These are phyloP conservation scores for Eucalyptus marginata DNA, from an alignment of 345 rosid species.

Conservation along the genomic window DNA sequence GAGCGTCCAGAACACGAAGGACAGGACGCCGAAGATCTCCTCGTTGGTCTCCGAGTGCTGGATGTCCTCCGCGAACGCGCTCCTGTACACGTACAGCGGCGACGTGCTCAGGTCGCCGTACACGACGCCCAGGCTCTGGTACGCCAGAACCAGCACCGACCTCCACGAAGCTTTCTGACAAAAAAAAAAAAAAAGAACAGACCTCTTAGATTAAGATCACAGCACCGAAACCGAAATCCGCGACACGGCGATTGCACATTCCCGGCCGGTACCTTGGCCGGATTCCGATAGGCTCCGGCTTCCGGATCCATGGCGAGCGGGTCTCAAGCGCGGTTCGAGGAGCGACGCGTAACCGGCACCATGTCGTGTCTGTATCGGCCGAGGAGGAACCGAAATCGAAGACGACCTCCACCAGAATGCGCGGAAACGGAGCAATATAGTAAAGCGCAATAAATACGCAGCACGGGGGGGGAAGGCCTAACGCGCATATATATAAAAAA, in stretches of 20 bases:
- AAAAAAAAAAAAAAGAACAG: no score
- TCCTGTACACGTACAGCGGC: conserved; percentile 75
- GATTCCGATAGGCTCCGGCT: conserved; percentile 23
- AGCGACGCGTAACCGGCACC: not conserved
- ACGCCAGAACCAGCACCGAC: conserved; percentile 68
- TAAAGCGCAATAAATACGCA: no score
- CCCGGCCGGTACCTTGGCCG: conserved; percentile 29
- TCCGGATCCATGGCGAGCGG: conserved; percentile 54
- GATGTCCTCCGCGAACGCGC: conserved; percentile 78
- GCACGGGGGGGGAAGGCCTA: no score
- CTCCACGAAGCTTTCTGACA: conserved; percentile 70
- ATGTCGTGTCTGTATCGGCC: not conserved
- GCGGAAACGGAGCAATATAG: not conserved
- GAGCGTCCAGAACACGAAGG: conserved; percentile 82
- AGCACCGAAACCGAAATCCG: not conserved
- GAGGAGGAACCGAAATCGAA: not conserved
- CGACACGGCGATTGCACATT: not conserved
- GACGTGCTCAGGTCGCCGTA: conserved; percentile 94
- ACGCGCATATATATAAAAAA: no score
- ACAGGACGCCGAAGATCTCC: conserved; percentile 82
- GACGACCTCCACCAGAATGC: not conserved
- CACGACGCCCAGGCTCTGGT: conserved; percentile 50
- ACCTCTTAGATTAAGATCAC: not conserved
- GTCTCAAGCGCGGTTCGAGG: conserved; percentile 12
- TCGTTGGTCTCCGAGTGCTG: conserved; percentile 71